phyloP scores from a whole-genome alignment of 257 asterid species.

The Paraleonurus japonicus region DNA sequence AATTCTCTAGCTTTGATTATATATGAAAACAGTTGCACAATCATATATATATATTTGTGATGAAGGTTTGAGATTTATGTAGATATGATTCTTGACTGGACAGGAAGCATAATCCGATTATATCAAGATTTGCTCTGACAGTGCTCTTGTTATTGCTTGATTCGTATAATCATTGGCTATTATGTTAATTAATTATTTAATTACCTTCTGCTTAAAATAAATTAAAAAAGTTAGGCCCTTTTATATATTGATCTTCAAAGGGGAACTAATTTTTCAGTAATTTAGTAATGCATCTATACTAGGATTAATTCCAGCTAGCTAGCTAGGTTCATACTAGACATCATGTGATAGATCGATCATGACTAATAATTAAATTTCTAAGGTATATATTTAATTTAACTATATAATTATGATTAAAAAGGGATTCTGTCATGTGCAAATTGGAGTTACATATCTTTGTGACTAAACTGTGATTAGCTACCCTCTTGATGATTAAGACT shows the following conservation, averaged over 20 bases:
- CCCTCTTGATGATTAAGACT: background rate
- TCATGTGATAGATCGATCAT: conserved; percentile 15
- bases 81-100: conserved; percentile 42
- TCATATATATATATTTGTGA: background rate
- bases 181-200: background rate
- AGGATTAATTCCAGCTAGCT: background rate
- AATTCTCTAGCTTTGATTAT: background rate
- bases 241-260: background rate
- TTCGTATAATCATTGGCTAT: conserved; percentile 6
- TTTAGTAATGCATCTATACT: background rate
- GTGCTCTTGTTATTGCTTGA: background rate
- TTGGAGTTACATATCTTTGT: background rate
- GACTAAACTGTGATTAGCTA: background rate
- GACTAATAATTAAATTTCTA: background rate
- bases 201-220: background rate
- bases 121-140: conserved; percentile 35
- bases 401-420: background rate
- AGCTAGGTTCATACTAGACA: background rate
- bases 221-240: background rate
- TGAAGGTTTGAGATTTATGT: conserved; percentile 23
- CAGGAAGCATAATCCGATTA: conserved; percentile 36
- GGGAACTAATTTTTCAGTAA: background rate
- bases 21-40: background rate
- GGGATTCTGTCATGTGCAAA: conserved; percentile 37
- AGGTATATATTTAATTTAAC: background rate